Base-by-base conservation (phyloP, 331 rosid species). In the Rhamnella rubrinervis region DNA sequence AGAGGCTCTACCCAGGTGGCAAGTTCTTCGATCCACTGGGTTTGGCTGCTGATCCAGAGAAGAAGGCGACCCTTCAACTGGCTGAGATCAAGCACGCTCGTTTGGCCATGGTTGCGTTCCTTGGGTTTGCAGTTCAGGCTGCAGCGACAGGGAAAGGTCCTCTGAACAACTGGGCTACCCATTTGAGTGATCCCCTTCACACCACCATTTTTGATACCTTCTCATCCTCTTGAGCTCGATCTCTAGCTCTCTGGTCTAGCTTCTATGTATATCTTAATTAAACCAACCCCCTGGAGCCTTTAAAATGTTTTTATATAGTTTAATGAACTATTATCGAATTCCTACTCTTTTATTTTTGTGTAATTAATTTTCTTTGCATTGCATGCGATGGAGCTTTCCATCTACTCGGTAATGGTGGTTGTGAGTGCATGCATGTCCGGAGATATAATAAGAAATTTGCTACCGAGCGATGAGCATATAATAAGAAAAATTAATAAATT, bases 81-180 rank as follows among this genome's bases (percentile, higher is more conserved):
- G 98, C 98, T 0, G 98, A 93, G 70, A 92, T 92, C 86, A 90
- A 93, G 81, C 98, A 93, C 65, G 98, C 98, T 28, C 96, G 98
- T 65, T 88, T 93, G 2, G 98, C 97, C 66, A 93, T 93, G 98
- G 81, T 93, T 65, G 98, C 60, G 6, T 90, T 91, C 76, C 87
- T 93, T 8, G 98, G 98, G 61, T 91, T 93, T 47, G 95, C 97
- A 4, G 97, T 90, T 63, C 98, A 93, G 55, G 97, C 96, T 14
- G 98, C 95, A 2, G 98, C 63, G 40, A 93, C 97, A 0, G 98
- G 96, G 19, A 91, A 93, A 72, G 98, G 98, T 12, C 98, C 97
- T 2, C 97, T 93, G 26, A 88, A 91, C 81, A 93, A 93, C 56
- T 93, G 98, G 98, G 98, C 88, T 14, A 93, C 98, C 66, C 98